A percentile compares a stretch with the other conserved stretches of the same genome.
Evolutionary conservation across 2,329 filamentous ascomycete genomes (phyloP).

Genomic region (Lithohypha guttulata): DNA sequence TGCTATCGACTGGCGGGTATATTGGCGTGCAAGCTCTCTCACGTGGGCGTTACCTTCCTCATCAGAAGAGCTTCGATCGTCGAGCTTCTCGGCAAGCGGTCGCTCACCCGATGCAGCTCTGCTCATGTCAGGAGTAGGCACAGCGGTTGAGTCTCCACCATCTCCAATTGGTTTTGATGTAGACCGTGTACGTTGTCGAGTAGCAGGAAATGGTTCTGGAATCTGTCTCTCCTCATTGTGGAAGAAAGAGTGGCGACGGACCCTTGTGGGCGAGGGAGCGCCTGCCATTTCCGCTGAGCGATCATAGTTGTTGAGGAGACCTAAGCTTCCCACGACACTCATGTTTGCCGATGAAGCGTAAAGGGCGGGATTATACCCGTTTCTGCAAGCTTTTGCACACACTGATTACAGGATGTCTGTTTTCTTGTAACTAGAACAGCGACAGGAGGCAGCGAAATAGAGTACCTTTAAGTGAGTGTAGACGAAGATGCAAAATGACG

Average conservation of each 20-base stretch:
- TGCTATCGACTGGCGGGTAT: conserved; percentile 14
- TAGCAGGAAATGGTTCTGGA: background rate
- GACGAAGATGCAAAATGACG: too few species aligned
- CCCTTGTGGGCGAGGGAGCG: background rate
- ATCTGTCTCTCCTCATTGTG: background rate
- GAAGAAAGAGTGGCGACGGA: background rate
- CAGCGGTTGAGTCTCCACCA: background rate
- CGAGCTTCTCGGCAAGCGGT: conserved; percentile 8
- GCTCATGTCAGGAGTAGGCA: background rate
- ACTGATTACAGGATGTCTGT: too few species aligned
- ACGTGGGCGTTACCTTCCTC: conserved; percentile 13
- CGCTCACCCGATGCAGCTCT: too few species aligned
- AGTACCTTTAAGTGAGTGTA: too few species aligned
- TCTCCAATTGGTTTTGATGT: background rate
- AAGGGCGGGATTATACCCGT: too few species aligned
- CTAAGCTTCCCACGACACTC: conserved; percentile 10
- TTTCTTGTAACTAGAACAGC: too few species aligned
- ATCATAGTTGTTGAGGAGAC: conserved; percentile 4
- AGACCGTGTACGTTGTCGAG: background rate
- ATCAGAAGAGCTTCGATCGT: conserved; percentile 11
- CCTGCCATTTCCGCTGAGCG: conserved; percentile 6
- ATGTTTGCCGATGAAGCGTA: too few species aligned
- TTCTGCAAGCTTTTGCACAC: too few species aligned
- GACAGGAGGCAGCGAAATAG: too few species aligned
- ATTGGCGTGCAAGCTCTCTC: conserved; percentile 17